A percentile compares a stretch with the other conserved stretches of the same genome.
phyloP scores from a whole-genome alignment of 306 rosid species.

The Begonia masoniana region DNA sequence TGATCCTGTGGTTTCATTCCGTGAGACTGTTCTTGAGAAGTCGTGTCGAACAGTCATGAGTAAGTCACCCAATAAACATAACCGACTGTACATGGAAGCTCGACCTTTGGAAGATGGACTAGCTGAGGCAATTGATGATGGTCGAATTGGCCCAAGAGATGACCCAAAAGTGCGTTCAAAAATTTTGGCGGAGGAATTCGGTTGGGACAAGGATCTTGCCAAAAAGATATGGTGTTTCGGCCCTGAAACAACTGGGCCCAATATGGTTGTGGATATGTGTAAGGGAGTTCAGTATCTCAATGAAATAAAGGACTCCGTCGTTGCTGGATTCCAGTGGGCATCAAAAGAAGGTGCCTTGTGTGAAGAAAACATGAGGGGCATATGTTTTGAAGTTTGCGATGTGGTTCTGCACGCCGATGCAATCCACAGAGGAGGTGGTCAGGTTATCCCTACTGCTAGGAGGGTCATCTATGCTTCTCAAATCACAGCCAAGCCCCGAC shows the following conservation, averaged over 20 bases:
- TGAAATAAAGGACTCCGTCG: slow-evolving; percentile 54
- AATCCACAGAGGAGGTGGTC: slow-evolving; percentile 59
- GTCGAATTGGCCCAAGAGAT: slow-evolving; percentile 46
- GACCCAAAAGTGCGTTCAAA: slow-evolving; percentile 38
- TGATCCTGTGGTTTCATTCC: slow-evolving; percentile 80
- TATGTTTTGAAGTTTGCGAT: slow-evolving; percentile 50
- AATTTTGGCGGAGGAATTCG: slow-evolving; percentile 41
- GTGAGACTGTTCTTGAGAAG: slow-evolving; percentile 74
- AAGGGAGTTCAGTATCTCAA: slow-evolving; percentile 56
- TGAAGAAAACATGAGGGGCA: slow-evolving; percentile 57
- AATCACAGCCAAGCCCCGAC: slow-evolving; percentile 50
- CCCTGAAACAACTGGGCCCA: slow-evolving; percentile 45
- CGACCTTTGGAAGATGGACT: slow-evolving; percentile 51
- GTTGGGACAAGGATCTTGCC: slow-evolving; percentile 61
- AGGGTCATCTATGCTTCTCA: slow-evolving; percentile 52
- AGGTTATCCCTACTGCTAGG: slow-evolving; percentile 49
- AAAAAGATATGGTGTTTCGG: slow-evolving; percentile 59
- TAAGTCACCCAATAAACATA: slow-evolving; percentile 64
- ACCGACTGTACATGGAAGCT: slow-evolving; percentile 80
- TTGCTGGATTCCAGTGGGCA: slow-evolving; percentile 59
- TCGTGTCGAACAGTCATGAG: slow-evolving; percentile 24
- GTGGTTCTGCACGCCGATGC: slow-evolving; percentile 59
- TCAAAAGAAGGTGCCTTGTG: slow-evolving; percentile 53
- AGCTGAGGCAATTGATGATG: slow-evolving; percentile 54
- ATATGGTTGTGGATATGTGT: slow-evolving; percentile 55